Conservation (phyloP, 164 flowering plant genomes). For the Stephania yunnanensis region DNA sequence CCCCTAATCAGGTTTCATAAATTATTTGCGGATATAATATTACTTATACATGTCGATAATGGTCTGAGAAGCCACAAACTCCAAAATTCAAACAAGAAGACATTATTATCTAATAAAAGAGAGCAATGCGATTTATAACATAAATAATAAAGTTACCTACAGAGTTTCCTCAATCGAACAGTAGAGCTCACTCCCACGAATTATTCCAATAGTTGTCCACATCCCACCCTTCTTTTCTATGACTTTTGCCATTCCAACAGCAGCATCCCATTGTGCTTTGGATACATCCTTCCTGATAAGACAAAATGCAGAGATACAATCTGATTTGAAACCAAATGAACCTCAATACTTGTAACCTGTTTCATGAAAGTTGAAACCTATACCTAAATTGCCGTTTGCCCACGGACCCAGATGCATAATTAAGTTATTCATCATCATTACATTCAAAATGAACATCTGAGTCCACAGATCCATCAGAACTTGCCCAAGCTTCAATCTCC, state of each 20-base stretch:
- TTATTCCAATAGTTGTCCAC: conserved; percentile 70
- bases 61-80: neutral
- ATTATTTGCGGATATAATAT: neutral
- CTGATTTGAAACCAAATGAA: neutral
- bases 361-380: neutral
- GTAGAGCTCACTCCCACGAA: conserved; percentile 51
- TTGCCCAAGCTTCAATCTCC: conserved; percentile 23
- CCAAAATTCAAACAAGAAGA: neutral
- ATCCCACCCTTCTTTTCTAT: conserved; percentile 51
- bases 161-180: conserved; percentile 66
- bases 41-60: neutral
- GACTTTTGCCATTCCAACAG: conserved; percentile 70
- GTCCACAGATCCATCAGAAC: conserved; percentile 23
- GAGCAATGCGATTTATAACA: neutral
- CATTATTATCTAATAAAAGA: neutral
- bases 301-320: neutral
- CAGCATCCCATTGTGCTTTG: conserved; percentile 57
- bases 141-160: conserved; percentile 33
- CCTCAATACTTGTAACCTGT: neutral
- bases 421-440: conserved; percentile 28
- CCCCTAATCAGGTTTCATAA: neutral
- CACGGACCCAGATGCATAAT: conserved; percentile 19
- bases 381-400: conserved; percentile 47
- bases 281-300: conserved; percentile 46
- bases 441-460: conserved; percentile 26